A percentile compares a stretch with the other conserved stretches of the same genome.
Evolutionary conservation across 192 early-diverging fungal genomes (phyloP).

Genomic region (Mortierella antarctica): DNA sequence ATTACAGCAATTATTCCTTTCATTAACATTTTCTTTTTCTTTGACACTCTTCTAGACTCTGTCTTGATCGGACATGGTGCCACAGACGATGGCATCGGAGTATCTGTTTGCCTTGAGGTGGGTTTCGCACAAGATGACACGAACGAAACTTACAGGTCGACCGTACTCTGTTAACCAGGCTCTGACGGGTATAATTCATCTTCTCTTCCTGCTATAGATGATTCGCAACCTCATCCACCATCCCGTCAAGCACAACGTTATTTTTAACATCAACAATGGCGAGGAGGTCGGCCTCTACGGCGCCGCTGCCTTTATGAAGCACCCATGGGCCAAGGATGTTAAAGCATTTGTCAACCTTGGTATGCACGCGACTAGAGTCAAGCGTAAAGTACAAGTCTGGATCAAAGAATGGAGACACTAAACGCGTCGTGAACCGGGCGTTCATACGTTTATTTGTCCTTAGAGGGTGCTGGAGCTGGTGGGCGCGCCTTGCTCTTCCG

Average conservation of each 20-base stretch:
- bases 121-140: background rate
- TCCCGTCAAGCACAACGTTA: conserved; percentile 69
- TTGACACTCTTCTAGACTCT: conserved; percentile 56
- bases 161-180: background rate
- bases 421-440: too few species aligned
- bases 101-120: conserved; percentile 70
- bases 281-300: conserved; percentile 76
- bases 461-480: conserved; percentile 77
- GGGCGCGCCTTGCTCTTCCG: conserved; percentile 76
- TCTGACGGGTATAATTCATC: background rate
- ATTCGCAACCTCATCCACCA: conserved; percentile 67
- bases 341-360: conserved; percentile 75
- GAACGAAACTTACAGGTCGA: background rate
- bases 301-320: conserved; percentile 69
- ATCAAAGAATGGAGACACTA: too few species aligned
- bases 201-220: conserved; percentile 29
- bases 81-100: conserved; percentile 77
- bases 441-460: too few species aligned
- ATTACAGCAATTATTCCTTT: background rate
- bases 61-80: conserved; percentile 77
- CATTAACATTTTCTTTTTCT: background rate
- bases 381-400: too few species aligned
- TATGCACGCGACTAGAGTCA: conserved; percentile 1
- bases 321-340: conserved; percentile 71
- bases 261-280: conserved; percentile 80